Base-by-base conservation (phyloP, 805 yeast species). In the Pichia rugopelliculosa region DNA sequence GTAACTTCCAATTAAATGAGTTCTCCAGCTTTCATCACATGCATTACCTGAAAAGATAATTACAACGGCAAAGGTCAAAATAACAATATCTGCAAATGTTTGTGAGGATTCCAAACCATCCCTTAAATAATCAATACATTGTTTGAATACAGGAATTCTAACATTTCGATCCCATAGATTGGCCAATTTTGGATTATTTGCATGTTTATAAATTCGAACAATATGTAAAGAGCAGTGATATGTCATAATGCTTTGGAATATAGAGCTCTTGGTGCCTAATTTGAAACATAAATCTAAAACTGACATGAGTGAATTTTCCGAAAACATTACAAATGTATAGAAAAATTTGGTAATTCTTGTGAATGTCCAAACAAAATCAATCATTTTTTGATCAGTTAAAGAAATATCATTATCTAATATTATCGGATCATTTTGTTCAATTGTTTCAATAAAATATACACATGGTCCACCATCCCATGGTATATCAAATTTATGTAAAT, bases 351-450 rank as follows among this genome's bases (percentile, higher is more conserved):
- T 47, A 9, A 41, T 27, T 11, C 36, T 36, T 15, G 49, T 25
- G 13, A 50, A 27, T 3, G 54, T 44, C 55, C 55, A 52, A n/a
- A 51, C 44, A 40, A 52, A 52, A 38, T 52, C 46, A 17, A 50
- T 34, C 11, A 50, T 24, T 24, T n/a, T 12, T n/a, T 41, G 45
- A 23, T 44, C 41, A 21, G 33, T 41, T n/a, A 47, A n/a, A n/a
- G 24, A 20, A 2, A 41, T 26, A 13, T 26, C 27, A 21, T 21
- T 36, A 13, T 39, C 15, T 0, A 23, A 9, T 8, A 33, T 12
- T 5, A 50, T 15, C 8, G 53, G 50, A 33, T 51, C 54, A 43
- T 46, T 10, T 24, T 41, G 20, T 20, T 43, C 27, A 37, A 51
- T 49, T 13, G 22, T 33, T 7, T 41, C 37, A 3, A 49, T 20